phyloP scores from a whole-genome alignment of 257 asterid genomes.

The Przewalskia tangutica region DNA sequence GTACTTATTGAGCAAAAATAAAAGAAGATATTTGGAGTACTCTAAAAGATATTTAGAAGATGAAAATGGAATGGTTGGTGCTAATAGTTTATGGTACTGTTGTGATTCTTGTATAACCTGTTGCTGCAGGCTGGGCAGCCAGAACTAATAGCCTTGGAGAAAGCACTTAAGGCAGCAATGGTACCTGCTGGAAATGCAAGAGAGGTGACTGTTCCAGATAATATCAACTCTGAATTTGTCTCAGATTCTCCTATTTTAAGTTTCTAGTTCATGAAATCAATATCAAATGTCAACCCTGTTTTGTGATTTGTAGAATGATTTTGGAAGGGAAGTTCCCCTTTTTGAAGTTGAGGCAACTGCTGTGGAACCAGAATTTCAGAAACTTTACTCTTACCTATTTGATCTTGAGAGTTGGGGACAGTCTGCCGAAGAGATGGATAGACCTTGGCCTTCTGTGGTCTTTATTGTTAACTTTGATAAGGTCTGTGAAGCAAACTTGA shows the following conservation, averaged over 20 bases:
- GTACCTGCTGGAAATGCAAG: slow-evolving; percentile 79
- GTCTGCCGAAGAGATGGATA: slow-evolving; percentile 64
- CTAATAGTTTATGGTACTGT: background rate
- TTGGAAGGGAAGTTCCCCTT: slow-evolving; percentile 91
- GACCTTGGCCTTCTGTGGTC: slow-evolving; percentile 80
- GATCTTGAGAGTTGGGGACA: slow-evolving; percentile 55
- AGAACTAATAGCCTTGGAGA: slow-evolving; percentile 83
- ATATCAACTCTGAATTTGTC: background rate
- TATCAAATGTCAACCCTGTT: slow-evolving; percentile 13
- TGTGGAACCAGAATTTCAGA: slow-evolving; percentile 86
- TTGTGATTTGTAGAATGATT: slow-evolving; percentile 52
- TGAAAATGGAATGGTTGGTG: background rate
- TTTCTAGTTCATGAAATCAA: slow-evolving; percentile 8
- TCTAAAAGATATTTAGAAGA: background rate
- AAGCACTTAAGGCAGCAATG: slow-evolving; percentile 62
- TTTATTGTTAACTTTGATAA: slow-evolving; percentile 88
- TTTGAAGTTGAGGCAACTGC: slow-evolving; percentile 92
- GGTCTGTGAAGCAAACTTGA: slow-evolving; percentile 36
- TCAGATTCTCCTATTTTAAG: slow-evolving; percentile 2
- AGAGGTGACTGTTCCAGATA: slow-evolving; percentile 56
- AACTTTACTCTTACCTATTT: slow-evolving; percentile 78
- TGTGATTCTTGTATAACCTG: slow-evolving; percentile 3
- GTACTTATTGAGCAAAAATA: background rate
- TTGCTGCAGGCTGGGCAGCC: slow-evolving; percentile 75
- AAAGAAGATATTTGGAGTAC: background rate